Conservation (phyloP, 2,329 filamentous ascomycete species). For the Fusarium foetens region DNA sequence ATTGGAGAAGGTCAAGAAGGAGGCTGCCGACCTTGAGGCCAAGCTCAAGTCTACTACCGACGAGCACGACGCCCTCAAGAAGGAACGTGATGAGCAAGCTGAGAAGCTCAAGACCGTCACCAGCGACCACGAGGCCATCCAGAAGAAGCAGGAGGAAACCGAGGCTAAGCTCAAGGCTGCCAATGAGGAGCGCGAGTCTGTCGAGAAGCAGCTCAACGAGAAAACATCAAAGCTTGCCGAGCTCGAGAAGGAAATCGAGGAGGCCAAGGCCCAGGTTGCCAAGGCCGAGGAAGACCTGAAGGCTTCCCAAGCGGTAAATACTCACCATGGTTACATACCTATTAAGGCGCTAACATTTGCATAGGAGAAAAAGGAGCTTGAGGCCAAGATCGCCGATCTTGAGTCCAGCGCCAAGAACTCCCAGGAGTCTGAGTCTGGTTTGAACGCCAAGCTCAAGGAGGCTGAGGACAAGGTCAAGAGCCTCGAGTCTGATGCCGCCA, state of each 20-base stretch:
- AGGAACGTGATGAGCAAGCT: conserved; percentile 34
- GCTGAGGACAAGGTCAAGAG: conserved; percentile 14
- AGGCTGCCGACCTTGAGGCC: conserved; percentile 38
- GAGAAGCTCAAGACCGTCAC: conserved; percentile 37
- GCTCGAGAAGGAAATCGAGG: conserved; percentile 48
- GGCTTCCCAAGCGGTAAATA: conserved; percentile 47
- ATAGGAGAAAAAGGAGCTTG: conserved; percentile 41
- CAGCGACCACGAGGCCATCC: conserved; percentile 24
- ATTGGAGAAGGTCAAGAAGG: conserved; percentile 30
- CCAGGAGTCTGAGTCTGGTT: conserved; percentile 33
- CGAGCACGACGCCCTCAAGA: conserved; percentile 36
- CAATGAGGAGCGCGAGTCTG: conserved; percentile 42
- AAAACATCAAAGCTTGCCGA: conserved; percentile 44
- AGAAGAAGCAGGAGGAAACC: conserved; percentile 38
- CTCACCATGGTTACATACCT: neutral
- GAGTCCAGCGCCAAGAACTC: conserved; percentile 32
- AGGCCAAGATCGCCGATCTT: conserved; percentile 30
- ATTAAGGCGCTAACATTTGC: conserved; percentile 14
- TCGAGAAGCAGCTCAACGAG: conserved; percentile 48
- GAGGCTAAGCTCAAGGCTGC: conserved; percentile 42
- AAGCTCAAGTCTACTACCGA: conserved; percentile 42
- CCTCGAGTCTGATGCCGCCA: conserved; percentile 28
- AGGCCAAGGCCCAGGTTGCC: conserved; percentile 51
- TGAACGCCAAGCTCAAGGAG: conserved; percentile 38
- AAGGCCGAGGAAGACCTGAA: conserved; percentile 53